Percentiles rank a stretch among this genome's conserved stretches.
Conservation (phyloP, 202 grass and related monocot species). For the Bolboschoenoplectus hybrid region DNA sequence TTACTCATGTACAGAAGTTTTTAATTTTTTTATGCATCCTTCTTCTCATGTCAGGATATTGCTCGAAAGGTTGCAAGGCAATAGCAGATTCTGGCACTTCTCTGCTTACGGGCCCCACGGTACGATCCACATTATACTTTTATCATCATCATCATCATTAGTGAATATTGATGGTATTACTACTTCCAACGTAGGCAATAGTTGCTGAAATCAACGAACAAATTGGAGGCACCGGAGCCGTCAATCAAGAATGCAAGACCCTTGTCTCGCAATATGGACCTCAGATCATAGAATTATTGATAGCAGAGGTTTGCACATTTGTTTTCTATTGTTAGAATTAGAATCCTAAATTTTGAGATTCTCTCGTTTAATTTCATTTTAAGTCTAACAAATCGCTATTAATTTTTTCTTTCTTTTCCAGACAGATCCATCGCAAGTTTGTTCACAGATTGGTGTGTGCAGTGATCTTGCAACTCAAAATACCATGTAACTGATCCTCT, state of each 20-base stretch:
- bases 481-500: constrained; percentile 52
- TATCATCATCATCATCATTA: background rate
- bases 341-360: no score
- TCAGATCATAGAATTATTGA: constrained; percentile 68
- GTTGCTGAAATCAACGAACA: constrained; percentile 85
- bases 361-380: no score
- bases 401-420: constrained; percentile 40
- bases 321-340: constrained; percentile 15
- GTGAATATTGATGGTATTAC: constrained; percentile 23
- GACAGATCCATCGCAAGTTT: constrained; percentile 64
- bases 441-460: constrained; percentile 76
- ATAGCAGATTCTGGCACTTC: constrained; percentile 61
- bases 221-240: constrained; percentile 73
- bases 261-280: constrained; percentile 80
- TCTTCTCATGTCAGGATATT: constrained; percentile 36
- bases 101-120: constrained; percentile 49
- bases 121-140: constrained; percentile 21
- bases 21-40: background rate
- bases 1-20: background rate
- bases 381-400: background rate
- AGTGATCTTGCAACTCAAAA: constrained; percentile 59
- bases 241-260: constrained; percentile 93
- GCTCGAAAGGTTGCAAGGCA: constrained; percentile 44
- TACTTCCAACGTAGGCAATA: constrained; percentile 56
- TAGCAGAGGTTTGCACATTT: constrained; percentile 59